Percentiles rank a stretch among this genome's conserved stretches.
Conservation (phyloP, 2,329 filamentous ascomycete species). For the Botrytis pseudocinerea region DNA sequence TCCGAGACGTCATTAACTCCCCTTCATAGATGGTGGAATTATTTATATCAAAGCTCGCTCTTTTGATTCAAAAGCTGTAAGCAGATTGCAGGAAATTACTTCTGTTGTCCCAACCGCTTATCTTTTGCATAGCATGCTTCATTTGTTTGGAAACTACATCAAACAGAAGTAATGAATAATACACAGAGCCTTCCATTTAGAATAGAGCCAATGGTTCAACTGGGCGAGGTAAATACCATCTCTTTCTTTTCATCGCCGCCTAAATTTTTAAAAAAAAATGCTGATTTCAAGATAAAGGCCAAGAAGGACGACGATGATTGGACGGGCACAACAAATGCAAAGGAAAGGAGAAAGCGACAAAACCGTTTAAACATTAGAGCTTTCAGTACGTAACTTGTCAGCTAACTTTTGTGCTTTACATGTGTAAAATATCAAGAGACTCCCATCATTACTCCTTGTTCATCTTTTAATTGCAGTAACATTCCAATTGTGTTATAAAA, state of each 20-base stretch:
- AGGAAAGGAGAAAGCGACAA: neutral
- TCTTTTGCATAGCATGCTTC: neutral
- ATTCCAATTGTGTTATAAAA: neutral
- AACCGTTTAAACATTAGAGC: neutral
- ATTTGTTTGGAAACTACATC: neutral
- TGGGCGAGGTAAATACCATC: neutral
- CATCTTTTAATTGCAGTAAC: neutral
- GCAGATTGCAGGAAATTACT: neutral
- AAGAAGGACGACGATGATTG: neutral
- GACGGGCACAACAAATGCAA: neutral
- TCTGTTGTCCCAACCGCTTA: neutral
- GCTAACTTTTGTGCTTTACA: neutral
- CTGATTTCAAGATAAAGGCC: neutral
- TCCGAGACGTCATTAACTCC: neutral
- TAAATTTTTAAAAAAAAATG: neutral
- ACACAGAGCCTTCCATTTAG: neutral
- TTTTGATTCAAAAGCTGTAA: neutral
- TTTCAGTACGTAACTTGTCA: neutral
- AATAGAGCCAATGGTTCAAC: neutral
- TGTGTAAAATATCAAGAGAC: neutral
- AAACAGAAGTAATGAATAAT: neutral
- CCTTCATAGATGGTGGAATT: neutral
- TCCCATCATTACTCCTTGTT: neutral
- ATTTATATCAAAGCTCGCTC: neutral
- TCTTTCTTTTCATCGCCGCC: neutral